Evolutionary conservation across 1,284 basidiomycete genomes (phyloP).

Genomic region (Gymnopus androsaceus): DNA sequence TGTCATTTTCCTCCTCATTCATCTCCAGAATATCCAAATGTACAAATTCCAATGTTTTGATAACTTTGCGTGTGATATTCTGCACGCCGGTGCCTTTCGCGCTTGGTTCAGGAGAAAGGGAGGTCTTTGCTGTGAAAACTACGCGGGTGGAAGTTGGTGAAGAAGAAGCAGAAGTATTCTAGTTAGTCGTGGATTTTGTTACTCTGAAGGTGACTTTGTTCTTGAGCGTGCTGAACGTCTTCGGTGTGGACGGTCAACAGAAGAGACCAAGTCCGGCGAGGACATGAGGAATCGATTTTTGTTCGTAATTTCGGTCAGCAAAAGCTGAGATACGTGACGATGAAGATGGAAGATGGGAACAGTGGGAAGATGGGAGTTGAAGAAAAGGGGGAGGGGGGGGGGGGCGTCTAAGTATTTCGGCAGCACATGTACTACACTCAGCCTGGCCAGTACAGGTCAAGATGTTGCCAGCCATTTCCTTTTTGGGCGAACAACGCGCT

Average conservation of each 20-base stretch:
- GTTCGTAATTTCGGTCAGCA: no score
- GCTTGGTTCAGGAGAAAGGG: constrained; percentile 37
- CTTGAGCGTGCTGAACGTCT: constrained; percentile 5
- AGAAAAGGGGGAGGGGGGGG: no score
- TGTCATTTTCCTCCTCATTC: constrained; percentile 24
- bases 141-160: constrained; percentile 42
- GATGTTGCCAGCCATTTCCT: no score
- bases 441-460: no score
- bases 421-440: no score
- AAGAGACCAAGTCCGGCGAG: neutral
- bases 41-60: constrained; percentile 43
- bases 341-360: no score
- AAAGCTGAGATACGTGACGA: no score
- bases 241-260: neutral
- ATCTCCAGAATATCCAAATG: constrained; percentile 29
- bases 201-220: constrained; percentile 1
- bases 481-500: no score
- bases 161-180: constrained; percentile 17
- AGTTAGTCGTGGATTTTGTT: neutral
- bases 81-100: constrained; percentile 27
- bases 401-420: no score
- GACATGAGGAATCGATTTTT: neutral
- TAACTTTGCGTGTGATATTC: constrained; percentile 47
- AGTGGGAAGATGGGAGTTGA: no score
- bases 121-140: constrained; percentile 34